Evolutionary conservation across 192 early-diverging fungal species (phyloP).

Genomic region (Backusella australiensis): DNA sequence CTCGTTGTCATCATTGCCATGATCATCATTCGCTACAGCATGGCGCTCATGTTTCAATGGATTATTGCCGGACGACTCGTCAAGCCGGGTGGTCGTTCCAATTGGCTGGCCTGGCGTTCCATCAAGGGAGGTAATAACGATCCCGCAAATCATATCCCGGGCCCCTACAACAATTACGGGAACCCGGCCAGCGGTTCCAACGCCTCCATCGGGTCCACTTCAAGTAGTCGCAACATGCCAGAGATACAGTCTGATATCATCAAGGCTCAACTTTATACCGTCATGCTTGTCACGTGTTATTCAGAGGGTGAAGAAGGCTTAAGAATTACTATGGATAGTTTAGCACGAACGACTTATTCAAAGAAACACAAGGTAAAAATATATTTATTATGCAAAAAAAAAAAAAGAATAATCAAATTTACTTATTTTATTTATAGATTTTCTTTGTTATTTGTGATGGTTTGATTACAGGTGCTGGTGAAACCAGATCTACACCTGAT

Average conservation of each 20-base stretch:
- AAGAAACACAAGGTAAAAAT: slow-evolving; percentile 69
- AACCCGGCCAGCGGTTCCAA: background rate
- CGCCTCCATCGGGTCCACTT: slow-evolving; percentile 7
- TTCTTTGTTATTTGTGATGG: slow-evolving; percentile 91
- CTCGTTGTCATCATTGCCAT: slow-evolving; percentile 57
- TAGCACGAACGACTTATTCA: slow-evolving; percentile 80
- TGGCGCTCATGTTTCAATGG: slow-evolving; percentile 63
- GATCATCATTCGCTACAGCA: slow-evolving; percentile 58
- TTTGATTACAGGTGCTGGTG: slow-evolving; percentile 80
- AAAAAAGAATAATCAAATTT: slow-evolving; percentile 49
- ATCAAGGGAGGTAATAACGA: slow-evolving; percentile 37
- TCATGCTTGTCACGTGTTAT: slow-evolving; percentile 89
- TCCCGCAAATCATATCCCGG: slow-evolving; percentile 33
- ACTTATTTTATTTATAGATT: slow-evolving; percentile 51
- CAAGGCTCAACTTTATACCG: slow-evolving; percentile 56
- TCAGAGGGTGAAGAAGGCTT: slow-evolving; percentile 86
- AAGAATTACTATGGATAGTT: slow-evolving; percentile 80
- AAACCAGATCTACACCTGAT: slow-evolving; percentile 73
- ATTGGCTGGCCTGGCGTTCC: slow-evolving; percentile 47
- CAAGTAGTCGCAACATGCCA: background rate
- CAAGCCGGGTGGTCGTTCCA: slow-evolving; percentile 44
- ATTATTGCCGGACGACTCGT: slow-evolving; percentile 56
- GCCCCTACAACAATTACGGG: slow-evolving; percentile 28
- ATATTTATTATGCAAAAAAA: slow-evolving; percentile 55
- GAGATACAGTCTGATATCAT: slow-evolving; percentile 30